phyloP scores from a whole-genome alignment of 129 eudicot species.

The Lactuca saligna region DNA sequence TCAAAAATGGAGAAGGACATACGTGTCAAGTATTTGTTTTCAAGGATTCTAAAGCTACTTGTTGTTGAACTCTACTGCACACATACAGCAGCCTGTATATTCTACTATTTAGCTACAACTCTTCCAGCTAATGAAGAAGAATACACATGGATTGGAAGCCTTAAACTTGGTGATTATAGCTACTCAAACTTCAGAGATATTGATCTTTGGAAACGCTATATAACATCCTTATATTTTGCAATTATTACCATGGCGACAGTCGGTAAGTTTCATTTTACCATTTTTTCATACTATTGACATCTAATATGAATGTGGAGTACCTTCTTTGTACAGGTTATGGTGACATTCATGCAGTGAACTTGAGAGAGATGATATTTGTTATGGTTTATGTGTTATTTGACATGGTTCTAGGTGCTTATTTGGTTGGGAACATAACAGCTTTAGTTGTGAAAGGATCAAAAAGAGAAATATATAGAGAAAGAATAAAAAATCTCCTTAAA shows the following conservation, averaged over 20 bases:
- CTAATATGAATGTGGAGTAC: neutral
- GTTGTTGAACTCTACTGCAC: conserved; percentile 75
- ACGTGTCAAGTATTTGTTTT: conserved; percentile 61
- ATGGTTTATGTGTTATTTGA: conserved; percentile 77
- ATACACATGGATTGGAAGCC: conserved; percentile 82
- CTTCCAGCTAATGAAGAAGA: conserved; percentile 57
- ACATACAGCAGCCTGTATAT: conserved; percentile 83
- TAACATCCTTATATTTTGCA: conserved; percentile 65
- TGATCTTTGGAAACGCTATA: conserved; percentile 43
- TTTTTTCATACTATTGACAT: neutral
- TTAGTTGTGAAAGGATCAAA: conserved; percentile 76
- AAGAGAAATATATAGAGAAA: conserved; percentile 71
- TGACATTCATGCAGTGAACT: conserved; percentile 80
- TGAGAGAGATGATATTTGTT: conserved; percentile 78
- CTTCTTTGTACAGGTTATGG: conserved; percentile 59
- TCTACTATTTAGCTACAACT: conserved; percentile 73
- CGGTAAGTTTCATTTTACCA: conserved; percentile 38
- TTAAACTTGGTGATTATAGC: conserved; percentile 60
- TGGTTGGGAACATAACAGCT: conserved; percentile 85
- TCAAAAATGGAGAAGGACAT: conserved; percentile 65
- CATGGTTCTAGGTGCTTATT: conserved; percentile 77
- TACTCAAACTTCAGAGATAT: conserved; percentile 66
- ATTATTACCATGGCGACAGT: conserved; percentile 81
- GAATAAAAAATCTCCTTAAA: conserved; percentile 60
- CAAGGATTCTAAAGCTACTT: conserved; percentile 65